These are phyloP conservation scores for Fusarium domesticum DNA, from an alignment of 2,329 filamentous ascomycete species.

Conservation along the genomic window DNA sequence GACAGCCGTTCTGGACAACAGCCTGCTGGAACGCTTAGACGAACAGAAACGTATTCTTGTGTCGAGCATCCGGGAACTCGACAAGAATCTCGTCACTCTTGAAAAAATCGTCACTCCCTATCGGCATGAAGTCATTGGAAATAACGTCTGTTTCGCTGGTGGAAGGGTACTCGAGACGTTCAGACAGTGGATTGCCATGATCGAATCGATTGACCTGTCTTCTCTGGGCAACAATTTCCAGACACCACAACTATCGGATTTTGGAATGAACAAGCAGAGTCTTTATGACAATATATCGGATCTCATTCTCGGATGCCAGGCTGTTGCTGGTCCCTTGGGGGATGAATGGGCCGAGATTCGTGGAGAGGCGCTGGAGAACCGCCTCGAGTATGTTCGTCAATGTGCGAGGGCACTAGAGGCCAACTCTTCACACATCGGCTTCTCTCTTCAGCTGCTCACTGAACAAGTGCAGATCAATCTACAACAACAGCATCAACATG, in stretches of 20 bases:
- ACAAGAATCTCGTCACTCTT: slow-evolving; percentile 73
- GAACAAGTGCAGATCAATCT: slow-evolving; percentile 67
- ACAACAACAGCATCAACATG: slow-evolving; percentile 43
- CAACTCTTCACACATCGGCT: slow-evolving; percentile 82
- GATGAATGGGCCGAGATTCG: slow-evolving; percentile 96
- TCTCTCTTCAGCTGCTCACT: slow-evolving; percentile 80
- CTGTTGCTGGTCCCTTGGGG: slow-evolving; percentile 83
- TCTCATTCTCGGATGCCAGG: slow-evolving; percentile 81
- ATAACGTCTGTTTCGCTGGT: slow-evolving; percentile 75
- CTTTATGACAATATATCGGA: slow-evolving; percentile 93
- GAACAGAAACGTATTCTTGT: slow-evolving; percentile 81
- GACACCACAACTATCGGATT: slow-evolving; percentile 82
- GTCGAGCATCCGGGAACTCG: slow-evolving; percentile 80
- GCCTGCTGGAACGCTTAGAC: slow-evolving; percentile 77
- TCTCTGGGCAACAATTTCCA: slow-evolving; percentile 74
- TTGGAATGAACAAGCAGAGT: slow-evolving; percentile 86
- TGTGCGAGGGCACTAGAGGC: slow-evolving; percentile 80
- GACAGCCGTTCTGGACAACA: slow-evolving; percentile 68
- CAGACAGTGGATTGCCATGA: slow-evolving; percentile 81
- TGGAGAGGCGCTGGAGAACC: slow-evolving; percentile 83
- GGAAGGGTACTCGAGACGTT: slow-evolving; percentile 83
- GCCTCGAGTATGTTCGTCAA: slow-evolving; percentile 74
- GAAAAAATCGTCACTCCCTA: slow-evolving; percentile 80
- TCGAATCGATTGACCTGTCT: slow-evolving; percentile 89
- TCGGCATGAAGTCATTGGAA: slow-evolving; percentile 76